Evolutionary conservation across 1,139 yeast species (phyloP).

Genomic region (Saccharomyces pastorianus): DNA sequence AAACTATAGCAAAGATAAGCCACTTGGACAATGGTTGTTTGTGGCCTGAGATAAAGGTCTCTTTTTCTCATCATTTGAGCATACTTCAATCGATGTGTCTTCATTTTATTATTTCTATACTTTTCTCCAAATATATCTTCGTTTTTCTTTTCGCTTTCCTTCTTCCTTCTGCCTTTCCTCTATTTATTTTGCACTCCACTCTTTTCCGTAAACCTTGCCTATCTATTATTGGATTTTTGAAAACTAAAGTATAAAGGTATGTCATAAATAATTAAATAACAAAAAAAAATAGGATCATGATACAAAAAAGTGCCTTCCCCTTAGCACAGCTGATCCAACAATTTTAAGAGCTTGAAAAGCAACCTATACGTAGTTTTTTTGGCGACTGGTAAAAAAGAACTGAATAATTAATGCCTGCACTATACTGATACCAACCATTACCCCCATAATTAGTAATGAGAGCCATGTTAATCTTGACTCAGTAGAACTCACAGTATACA

Average conservation of each 20-base stretch:
- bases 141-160: neutral
- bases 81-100: neutral
- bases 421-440: constrained; percentile 59
- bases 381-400: constrained; percentile 35
- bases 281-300: neutral
- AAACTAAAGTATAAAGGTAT: neutral
- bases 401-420: constrained; percentile 57
- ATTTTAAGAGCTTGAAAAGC: neutral
- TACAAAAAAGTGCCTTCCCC: neutral
- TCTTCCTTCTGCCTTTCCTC: neutral
- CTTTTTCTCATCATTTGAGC: neutral
- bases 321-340: neutral
- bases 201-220: neutral
- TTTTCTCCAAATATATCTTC: neutral
- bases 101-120: neutral
- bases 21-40: neutral
- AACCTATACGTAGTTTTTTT: constrained; percentile 32
- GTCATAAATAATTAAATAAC: neutral
- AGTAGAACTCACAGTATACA: constrained; percentile 61
- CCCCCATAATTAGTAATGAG: constrained; percentile 50
- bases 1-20: neutral
- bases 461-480: constrained; percentile 57
- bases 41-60: neutral
- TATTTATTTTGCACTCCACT: neutral
- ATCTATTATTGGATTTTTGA: neutral